phyloP scores from a whole-genome alignment of 2,329 filamentous ascomycete species.

The Cercospora canescens region DNA sequence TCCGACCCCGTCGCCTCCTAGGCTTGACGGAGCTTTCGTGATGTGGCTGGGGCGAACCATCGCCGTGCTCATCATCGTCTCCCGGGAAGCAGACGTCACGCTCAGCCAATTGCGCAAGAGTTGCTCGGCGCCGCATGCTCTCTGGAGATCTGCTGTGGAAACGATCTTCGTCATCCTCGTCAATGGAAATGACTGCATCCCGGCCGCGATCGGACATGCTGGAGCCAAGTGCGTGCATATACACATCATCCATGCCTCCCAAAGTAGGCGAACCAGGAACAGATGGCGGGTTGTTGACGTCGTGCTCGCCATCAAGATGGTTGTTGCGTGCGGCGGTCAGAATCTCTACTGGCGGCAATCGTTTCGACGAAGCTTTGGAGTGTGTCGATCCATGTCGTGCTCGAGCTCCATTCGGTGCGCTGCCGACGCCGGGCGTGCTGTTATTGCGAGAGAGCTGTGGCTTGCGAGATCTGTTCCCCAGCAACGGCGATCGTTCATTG shows the following conservation, averaged over 20 bases:
- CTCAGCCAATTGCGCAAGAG: conserved; percentile 65
- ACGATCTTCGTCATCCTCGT: conserved; percentile 34
- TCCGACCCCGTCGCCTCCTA: conserved; percentile 62
- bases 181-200: conserved; percentile 54
- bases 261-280: conserved; percentile 59
- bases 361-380: conserved; percentile 30
- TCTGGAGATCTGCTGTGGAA: conserved; percentile 42
- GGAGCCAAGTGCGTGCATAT: conserved; percentile 66
- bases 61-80: conserved; percentile 51
- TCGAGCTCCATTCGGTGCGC: conserved; percentile 34
- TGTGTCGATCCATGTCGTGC: conserved; percentile 30
- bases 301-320: conserved; percentile 37
- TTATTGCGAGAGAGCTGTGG: conserved; percentile 33
- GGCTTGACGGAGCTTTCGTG: conserved; percentile 22
- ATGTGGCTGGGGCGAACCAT: conserved; percentile 15
- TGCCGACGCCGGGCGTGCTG: conserved; percentile 19
- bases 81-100: conserved; percentile 92
- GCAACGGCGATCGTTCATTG: conserved; percentile 54
- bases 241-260: conserved; percentile 61
- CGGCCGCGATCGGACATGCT: conserved; percentile 38
- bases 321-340: conserved; percentile 16
- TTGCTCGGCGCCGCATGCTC: conserved; percentile 46
- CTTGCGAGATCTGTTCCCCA: conserved; percentile 39
- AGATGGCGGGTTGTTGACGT: conserved; percentile 67
- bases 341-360: conserved; percentile 11